Evolutionary conservation across 306 rosid genomes (phyloP), one percentile per base, ranked within the genome.

Genomic region (Hylodesmum podocarpum): DNA sequence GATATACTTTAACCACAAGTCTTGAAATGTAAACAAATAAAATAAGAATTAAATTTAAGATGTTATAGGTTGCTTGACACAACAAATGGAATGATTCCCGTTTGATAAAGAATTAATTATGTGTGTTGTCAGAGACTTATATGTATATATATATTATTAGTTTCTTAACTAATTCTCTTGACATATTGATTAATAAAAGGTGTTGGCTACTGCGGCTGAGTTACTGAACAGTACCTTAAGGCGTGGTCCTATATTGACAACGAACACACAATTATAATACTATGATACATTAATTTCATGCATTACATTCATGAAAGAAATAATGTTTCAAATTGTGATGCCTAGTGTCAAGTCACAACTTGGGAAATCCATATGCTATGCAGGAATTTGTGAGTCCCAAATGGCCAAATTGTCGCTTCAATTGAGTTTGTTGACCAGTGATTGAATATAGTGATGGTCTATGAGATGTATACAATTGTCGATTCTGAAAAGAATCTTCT

Each of bases 401-500:
- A 72, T 41, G 37, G 70, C 51, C 70, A 73, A 51, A 63, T 39
- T 50, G 67, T 71, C 47, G 8, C 39, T 37, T 59, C 58, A 14
- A 43, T 15, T 51, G 40, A 51, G 41, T 62, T 70, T 63, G 22
- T 34, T 62, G 61, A 54, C 8, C 19, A 10, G n/a, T 59, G 14
- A 69, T 57, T 49, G 72, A 75, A 39, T 49, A 63, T 9, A 27
- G 44, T 25, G 54, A 46, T 58, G 36, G 11, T 16, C 31, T 54
- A 0, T 57, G 22, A 59, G 36, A 65, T 50, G 73, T 21, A 63
- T 39, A 31, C 31, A 37, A 46, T 25, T 10, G 66, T 73, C 51
- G 8, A 65, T 62, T 71, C 39, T 19, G 33, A 49, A 79, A 53
- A 49, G 58, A 77, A 71, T 62, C 43, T 63, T 57, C 46, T 27